Base-by-base conservation (phyloP, 116 monocot genomes). In the Posidonia oceanica region DNA sequence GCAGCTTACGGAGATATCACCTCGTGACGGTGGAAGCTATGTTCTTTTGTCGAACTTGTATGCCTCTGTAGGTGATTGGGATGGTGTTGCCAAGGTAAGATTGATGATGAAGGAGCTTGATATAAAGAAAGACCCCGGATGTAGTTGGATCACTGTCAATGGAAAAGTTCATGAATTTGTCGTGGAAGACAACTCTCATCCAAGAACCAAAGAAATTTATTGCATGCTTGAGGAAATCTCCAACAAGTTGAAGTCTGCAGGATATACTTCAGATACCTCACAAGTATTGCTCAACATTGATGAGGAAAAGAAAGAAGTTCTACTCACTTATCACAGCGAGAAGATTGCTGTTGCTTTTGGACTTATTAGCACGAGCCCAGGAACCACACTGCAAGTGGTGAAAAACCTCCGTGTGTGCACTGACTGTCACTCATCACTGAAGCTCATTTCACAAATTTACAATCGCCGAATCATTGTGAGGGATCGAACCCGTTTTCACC, bases 271-370 rank as follows among this genome's bases (percentile, higher is more conserved):
- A 3, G 87, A 85, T 22, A 80, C 75, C 0, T 69, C 57, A 4
- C 65, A 72, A 10, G 85, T 85, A 7, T 61, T 87, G 59, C 75
- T 87, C 48, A 83, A 85, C 62, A 74, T 91, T 16, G 81, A 87
- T 1, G 81, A 87, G 40, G 76, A 87, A 79, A 81, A 91, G 79
- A 87, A 85, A 52, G 83, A 91, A 66, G 71, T 23, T 36, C 15
- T 63, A 22, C 67, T 87, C 4, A 52, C 64, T 3, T 77, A 77
- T 59, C 87, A 91, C 54, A 91, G 91, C 18, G 87, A 91, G 83
- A 91, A 91, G 66, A 79, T 87, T 69, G 87, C 91, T 0, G 37
- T 84, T 69, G 80, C 91, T 11, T 87, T 91, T 56, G 91, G 87
- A 1, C 38, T 91, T 48, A 80, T 91, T 36, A 83, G 83, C 69